Base-by-base conservation (phyloP, 768 basidiomycete species). In the Pleurotus giganteus region DNA sequence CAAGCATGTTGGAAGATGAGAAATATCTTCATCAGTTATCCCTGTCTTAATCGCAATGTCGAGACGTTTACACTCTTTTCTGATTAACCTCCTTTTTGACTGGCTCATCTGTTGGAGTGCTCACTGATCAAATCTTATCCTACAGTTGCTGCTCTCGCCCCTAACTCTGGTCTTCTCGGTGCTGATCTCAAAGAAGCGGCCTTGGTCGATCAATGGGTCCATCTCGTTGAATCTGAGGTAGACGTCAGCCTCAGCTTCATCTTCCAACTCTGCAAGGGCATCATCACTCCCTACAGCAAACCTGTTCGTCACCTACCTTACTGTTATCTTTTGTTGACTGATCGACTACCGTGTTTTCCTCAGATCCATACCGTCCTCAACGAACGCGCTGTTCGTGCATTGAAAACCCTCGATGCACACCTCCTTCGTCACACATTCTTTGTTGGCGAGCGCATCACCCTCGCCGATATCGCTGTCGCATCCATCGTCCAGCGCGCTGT, bases 381-480 rank as follows among this genome's bases (percentile, higher is more conserved):
- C 13, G 85, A 89, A 44, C 79, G 77, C 31, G 78, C 85, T 64
- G 58, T 70, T 37, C 78, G 81, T 43, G 72, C 82, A 17, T 77
- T 97, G 47, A 73, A 73, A 36, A 84, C 83, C 59, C 77, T 98
- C 54, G 83, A 99, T 60, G 69, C 73, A 29, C 81, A 90, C 75
- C 84, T 99, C 63, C 67, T 77, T 46, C 78, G 83, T 55, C 84
- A 82, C 66, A 99, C 96, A 43, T 98, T 85, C 82, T 82, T 98
- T 64, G 94, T 94, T 53, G 88, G 86, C 60, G 92, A 99, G 69
- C 91, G 96, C 65, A 89, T 98, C 79, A 92, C 94, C 58, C 80
- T 96, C 44, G 97, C 94, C 59, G 97, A 99, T 65, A 69, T 99
- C 71, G 68, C 70, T 65, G 62, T 91, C 60, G 91, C 89, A 32